Conservation (phyloP, 2,329 filamentous ascomycete genomes). For the Arthrobotrys sphaeroides region DNA sequence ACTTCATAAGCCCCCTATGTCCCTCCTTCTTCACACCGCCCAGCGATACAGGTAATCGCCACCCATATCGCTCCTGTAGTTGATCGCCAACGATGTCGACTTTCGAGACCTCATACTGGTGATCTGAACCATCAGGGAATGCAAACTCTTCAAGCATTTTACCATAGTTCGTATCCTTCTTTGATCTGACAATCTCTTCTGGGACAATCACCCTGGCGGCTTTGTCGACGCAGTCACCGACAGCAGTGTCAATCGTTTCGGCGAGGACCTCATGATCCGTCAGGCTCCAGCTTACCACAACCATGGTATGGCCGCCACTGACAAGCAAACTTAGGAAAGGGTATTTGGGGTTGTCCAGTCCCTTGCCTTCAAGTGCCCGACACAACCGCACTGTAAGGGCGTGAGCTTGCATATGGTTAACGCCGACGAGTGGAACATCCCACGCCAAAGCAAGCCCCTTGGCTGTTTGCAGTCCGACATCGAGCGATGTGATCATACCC, state of each 20-base stretch:
- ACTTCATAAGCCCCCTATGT: constrained; percentile 66
- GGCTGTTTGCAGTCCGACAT: constrained; percentile 80
- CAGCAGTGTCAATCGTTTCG: constrained; percentile 78
- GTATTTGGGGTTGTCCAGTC: constrained; percentile 67
- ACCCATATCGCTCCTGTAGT: constrained; percentile 67
- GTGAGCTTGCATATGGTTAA: constrained; percentile 98
- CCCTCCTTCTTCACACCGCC: constrained; percentile 64
- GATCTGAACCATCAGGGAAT: constrained; percentile 66
- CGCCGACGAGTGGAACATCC: constrained; percentile 81
- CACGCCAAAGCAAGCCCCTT: constrained; percentile 88
- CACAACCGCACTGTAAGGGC: constrained; percentile 82
- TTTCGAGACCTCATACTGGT: constrained; percentile 27
- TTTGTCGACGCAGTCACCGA: constrained; percentile 92
- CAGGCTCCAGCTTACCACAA: constrained; percentile 77
- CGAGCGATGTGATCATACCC: constrained; percentile 82
- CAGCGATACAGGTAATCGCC: constrained; percentile 76
- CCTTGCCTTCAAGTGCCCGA: constrained; percentile 66
- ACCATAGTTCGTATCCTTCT: constrained; percentile 76
- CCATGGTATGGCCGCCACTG: constrained; percentile 89
- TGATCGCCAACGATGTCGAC: constrained; percentile 17
- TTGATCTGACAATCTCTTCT: constrained; percentile 65
- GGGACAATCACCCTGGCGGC: constrained; percentile 80
- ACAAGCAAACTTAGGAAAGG: constrained; percentile 90
- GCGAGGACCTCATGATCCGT: constrained; percentile 78
- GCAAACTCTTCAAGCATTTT: constrained; percentile 81